phyloP scores from a whole-genome alignment of 495 filamentous ascomycete genomes.

The Staphylotrichum longicolle region DNA sequence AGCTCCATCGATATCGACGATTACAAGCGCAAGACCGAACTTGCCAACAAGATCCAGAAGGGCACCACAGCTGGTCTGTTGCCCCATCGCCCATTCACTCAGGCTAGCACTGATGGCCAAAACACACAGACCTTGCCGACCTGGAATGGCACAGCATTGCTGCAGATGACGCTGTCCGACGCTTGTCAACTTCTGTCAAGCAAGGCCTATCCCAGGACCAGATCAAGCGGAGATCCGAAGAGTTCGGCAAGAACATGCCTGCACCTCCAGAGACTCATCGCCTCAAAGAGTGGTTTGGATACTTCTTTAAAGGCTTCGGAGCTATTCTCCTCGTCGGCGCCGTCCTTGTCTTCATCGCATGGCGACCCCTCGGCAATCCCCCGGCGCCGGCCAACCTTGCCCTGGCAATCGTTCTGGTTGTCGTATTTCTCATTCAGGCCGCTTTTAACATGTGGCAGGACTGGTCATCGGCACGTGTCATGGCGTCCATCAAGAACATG shows the following conservation, averaged over 20 bases:
- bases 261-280: constrained; percentile 57
- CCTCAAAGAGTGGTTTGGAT: constrained; percentile 57
- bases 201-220: constrained; percentile 28
- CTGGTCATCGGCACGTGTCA: constrained; percentile 60
- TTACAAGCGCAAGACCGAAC: constrained; percentile 40
- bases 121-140: constrained; percentile 15
- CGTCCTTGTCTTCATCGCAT: constrained; percentile 65
- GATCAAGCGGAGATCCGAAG: constrained; percentile 20
- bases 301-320: constrained; percentile 72
- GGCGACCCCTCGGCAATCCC: constrained; percentile 67
- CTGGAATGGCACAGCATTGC: constrained; percentile 40
- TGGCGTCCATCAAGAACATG: constrained; percentile 65
- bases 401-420: constrained; percentile 61
- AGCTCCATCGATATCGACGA: constrained; percentile 55
- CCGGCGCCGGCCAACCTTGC: constrained; percentile 64
- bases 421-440: constrained; percentile 68
- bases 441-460: constrained; percentile 65
- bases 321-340: constrained; percentile 59
- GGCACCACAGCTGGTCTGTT: constrained; percentile 42
- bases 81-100: not conserved
- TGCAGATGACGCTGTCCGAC: constrained; percentile 52
- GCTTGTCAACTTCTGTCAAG: constrained; percentile 48
- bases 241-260: constrained; percentile 51
- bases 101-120: not conserved
- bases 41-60: constrained; percentile 43